Evolutionary conservation across 768 basidiomycete genomes (phyloP), one percentile per base, ranked within the genome.

Genomic region (Tylopilus sp.): DNA sequence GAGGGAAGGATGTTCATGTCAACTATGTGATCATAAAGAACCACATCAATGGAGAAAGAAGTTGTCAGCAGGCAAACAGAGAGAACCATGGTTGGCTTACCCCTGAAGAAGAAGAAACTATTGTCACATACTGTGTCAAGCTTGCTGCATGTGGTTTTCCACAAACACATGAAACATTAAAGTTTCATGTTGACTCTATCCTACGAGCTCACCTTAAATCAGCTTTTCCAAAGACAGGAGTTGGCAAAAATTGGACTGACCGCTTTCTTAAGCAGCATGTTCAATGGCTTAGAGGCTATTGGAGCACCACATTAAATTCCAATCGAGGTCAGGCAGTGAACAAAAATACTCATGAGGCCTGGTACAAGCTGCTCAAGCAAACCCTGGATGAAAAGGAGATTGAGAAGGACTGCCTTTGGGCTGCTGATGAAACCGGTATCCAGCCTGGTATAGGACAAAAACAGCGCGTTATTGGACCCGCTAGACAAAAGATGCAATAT

Each of bases 311-410:
- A 18, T 64, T 77, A 0, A 73, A 78, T 22, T 53, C 52, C 17
- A 62, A 66, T 20, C 59, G 66, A 13, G 73, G 64, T 1, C 59
- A 55, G 12, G 73, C 72, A 28, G 72, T 71, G 4, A 78, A 77
- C 52, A 63, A 68, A 3, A 33, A 49, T 11, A 71, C 66, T 3
- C 63, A 75, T 25, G 56, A 59, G 15, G 60, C 60, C 12, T 76
- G 61, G 52, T 77, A 63, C 51, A 52, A 63, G 11, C 41, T 78
- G 5, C 58, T 77, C 0, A 52, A 68, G 11, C 25, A 65, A 3
- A 54, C 54, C 17, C 26, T 70, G 9, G 9, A 56, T 2, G 21
- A 20, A n/a, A 17, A 47, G 2, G 9, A 51, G 0, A 51, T 61
- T 7, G 6, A 46, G 0, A 1, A 15, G 17, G 57, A 58, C 33